These are phyloP conservation scores for Ustilago trichophora DNA, from an alignment of 1,284 basidiomycete genomes.

Conservation along the genomic window DNA sequence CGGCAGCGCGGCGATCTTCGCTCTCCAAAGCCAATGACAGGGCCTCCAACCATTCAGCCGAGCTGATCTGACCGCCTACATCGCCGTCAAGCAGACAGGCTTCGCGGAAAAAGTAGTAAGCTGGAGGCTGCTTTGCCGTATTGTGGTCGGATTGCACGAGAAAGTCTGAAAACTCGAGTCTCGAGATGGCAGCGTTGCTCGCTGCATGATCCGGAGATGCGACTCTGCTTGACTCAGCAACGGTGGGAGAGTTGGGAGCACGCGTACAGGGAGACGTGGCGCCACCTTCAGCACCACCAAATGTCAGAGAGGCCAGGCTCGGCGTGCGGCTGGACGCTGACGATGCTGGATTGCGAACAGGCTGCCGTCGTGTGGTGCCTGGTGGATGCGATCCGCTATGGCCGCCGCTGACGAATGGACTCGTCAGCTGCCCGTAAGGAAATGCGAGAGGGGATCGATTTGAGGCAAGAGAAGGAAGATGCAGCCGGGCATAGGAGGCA, in stretches of 20 bases:
- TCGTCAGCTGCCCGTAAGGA: constrained; percentile 44
- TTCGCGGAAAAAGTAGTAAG: constrained; percentile 42
- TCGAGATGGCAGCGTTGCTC: background rate
- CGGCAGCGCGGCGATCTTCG: constrained; percentile 17
- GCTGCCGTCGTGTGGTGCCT: background rate
- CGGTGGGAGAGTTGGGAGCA: constrained; percentile 28
- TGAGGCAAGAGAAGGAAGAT: constrained; percentile 32
- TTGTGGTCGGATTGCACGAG: constrained; percentile 18
- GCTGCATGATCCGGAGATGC: constrained; percentile 23
- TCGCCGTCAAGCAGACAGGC: constrained; percentile 34
- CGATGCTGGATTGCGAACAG: constrained; percentile 9
- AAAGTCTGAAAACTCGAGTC: constrained; percentile 30
- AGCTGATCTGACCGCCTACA: constrained; percentile 17
- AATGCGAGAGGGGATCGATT: constrained; percentile 45
- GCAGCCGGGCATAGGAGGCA: constrained; percentile 47
- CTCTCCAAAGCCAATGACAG: constrained; percentile 22
- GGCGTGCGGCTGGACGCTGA: constrained; percentile 40
- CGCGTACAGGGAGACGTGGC: constrained; percentile 19
- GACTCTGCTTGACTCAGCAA: constrained; percentile 14
- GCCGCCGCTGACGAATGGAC: constrained; percentile 33
- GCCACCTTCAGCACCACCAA: constrained; percentile 11
- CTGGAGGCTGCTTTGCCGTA: constrained; percentile 19
- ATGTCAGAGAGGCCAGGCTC: constrained; percentile 33
- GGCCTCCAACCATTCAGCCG: constrained; percentile 36
- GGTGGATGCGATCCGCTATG: constrained; percentile 3